Conservation (phyloP, 345 rosid species). For the Laguncularia racemosa region DNA sequence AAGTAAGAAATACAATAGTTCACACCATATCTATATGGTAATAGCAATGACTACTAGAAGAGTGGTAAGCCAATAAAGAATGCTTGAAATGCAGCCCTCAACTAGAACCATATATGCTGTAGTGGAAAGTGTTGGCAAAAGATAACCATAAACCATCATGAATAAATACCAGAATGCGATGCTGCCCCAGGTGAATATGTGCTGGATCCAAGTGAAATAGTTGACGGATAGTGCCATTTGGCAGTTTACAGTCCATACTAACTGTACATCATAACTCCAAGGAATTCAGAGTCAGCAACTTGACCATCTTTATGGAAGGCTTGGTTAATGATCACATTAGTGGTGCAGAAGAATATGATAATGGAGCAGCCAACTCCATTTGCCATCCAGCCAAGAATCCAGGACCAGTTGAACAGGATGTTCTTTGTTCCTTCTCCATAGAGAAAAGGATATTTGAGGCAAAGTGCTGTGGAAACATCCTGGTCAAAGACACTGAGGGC, state of each 20-base stretch:
- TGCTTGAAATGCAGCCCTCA: conserved; percentile 72
- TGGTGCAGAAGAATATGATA: conserved; percentile 69
- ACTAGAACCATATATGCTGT: conserved; percentile 69
- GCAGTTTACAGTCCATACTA: conserved; percentile 79
- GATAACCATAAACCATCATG: conserved; percentile 53
- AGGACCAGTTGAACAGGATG: conserved; percentile 79
- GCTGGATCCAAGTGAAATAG: conserved; percentile 99
- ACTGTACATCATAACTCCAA: conserved; percentile 81
- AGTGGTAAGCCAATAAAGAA: conserved; percentile 56
- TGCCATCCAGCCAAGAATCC: conserved; percentile 82
- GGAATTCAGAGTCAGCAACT: conserved; percentile 56
- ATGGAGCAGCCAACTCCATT: conserved; percentile 74
- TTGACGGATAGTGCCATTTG: conserved; percentile 86
- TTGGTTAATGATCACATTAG: conserved; percentile 40
- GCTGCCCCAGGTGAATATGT: conserved; percentile 94
- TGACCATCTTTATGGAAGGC: conserved; percentile 69
- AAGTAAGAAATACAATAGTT: no score
- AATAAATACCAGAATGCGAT: conserved; percentile 75
- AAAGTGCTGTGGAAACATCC: conserved; percentile 85
- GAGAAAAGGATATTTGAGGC: conserved; percentile 66
- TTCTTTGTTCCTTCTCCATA: conserved; percentile 78
- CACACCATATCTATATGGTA: no score
- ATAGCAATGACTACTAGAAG: conserved; percentile 45
- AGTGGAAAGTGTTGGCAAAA: conserved; percentile 53
- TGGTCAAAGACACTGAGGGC: conserved; percentile 94